A percentile compares a stretch with the other conserved stretches of the same genome.
Conservation (phyloP, 331 rosid species). For the Quercus tomentella region DNA sequence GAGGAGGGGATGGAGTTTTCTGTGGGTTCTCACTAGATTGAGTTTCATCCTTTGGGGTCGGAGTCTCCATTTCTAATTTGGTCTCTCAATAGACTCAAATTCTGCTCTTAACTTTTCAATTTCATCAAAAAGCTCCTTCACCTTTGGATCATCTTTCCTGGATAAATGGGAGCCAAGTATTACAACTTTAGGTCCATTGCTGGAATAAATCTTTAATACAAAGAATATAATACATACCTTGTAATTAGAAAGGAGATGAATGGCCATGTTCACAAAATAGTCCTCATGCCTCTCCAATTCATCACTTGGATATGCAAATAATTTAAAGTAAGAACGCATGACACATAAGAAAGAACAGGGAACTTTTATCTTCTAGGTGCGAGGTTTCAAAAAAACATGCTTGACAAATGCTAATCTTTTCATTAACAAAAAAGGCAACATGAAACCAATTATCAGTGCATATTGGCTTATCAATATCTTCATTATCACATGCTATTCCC, state of each 20-base stretch:
- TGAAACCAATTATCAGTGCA: background rate
- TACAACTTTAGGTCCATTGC: background rate
- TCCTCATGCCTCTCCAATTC: slow-evolving; percentile 87
- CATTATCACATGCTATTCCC: background rate
- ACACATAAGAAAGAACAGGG: slow-evolving; percentile 4
- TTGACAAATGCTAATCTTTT: background rate
- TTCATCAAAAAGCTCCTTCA: slow-evolving; percentile 70
- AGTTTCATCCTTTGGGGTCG: slow-evolving; percentile 44
- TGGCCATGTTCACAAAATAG: slow-evolving; percentile 73
- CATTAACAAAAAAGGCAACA: background rate
- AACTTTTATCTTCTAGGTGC: background rate
- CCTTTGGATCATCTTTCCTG: slow-evolving; percentile 81
- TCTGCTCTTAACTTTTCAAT: slow-evolving; percentile 56
- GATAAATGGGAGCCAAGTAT: slow-evolving; percentile 6
- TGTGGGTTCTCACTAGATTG: slow-evolving; percentile 38
- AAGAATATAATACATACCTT: slow-evolving; percentile 48
- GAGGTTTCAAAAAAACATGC: background rate
- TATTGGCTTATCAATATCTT: background rate
- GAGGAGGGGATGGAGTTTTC: slow-evolving; percentile 26
- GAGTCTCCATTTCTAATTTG: slow-evolving; percentile 72
- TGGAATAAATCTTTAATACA: background rate
- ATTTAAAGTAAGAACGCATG: background rate
- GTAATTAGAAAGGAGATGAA: slow-evolving; percentile 69
- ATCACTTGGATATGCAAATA: slow-evolving; percentile 57
- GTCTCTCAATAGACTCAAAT: slow-evolving; percentile 87